These are phyloP conservation scores for Exobasidium cylindrosporum DNA, from an alignment of 1,284 basidiomycete genomes.

Conservation along the genomic window DNA sequence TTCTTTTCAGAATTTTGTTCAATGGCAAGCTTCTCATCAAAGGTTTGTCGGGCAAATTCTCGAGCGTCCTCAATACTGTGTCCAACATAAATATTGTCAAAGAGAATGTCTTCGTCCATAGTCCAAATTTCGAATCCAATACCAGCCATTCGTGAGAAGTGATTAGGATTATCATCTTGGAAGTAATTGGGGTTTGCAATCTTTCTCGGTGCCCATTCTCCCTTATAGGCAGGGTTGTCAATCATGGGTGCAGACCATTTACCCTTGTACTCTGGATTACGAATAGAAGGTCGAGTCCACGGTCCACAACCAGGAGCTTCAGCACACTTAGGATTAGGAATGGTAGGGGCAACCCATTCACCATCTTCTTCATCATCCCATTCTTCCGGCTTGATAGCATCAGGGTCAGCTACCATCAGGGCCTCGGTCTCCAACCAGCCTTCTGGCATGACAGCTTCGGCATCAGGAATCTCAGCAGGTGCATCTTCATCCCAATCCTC, in stretches of 20 bases:
- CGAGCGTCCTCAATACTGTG: slow-evolving; percentile 46
- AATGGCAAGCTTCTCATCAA: slow-evolving; percentile 45
- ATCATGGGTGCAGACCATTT: slow-evolving; percentile 90
- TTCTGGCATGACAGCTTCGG: slow-evolving; percentile 81
- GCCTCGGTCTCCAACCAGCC: slow-evolving; percentile 94
- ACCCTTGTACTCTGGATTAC: slow-evolving; percentile 97
- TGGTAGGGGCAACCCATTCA: slow-evolving; percentile 88
- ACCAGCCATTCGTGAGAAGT: slow-evolving; percentile 61
- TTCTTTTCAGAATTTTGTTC: slow-evolving; percentile 44
- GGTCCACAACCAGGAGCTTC: slow-evolving; percentile 89
- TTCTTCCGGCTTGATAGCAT: slow-evolving; percentile 94
- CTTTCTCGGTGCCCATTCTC: slow-evolving; percentile 46
- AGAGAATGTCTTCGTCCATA: slow-evolving; percentile 53
- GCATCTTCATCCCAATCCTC: slow-evolving; percentile 53
- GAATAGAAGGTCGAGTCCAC: slow-evolving; percentile 84
- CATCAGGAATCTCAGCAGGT: slow-evolving; percentile 67
- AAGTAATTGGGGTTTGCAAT: slow-evolving; percentile 79
- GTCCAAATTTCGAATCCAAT: slow-evolving; percentile 54
- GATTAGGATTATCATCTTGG: slow-evolving; percentile 80
- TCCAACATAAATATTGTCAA: slow-evolving; percentile 54
- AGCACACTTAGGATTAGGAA: slow-evolving; percentile 73
- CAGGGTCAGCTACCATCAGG: slow-evolving; percentile 78
- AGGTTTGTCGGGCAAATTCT: slow-evolving; percentile 44
- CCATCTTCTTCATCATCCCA: slow-evolving; percentile 99
- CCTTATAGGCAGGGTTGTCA: slow-evolving; percentile 57